Conservation (phyloP, 495 filamentous ascomycete genomes). For the Apiosordaria backusii region DNA sequence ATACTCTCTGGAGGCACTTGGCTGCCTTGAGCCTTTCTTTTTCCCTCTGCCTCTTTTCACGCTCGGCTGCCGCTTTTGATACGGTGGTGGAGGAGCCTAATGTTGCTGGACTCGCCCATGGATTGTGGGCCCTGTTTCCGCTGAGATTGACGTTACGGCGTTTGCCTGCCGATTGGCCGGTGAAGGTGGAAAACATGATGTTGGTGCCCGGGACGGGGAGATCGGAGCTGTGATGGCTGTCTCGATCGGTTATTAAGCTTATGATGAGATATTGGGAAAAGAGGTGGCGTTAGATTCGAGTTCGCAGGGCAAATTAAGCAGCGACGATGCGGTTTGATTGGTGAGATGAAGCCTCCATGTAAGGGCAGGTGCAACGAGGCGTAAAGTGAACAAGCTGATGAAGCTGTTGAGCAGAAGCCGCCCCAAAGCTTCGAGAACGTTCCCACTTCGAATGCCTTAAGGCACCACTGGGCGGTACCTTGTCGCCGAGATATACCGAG, state of each 20-base stretch:
- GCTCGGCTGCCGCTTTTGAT: conserved; percentile 80
- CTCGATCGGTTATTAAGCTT: background rate
- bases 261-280: background rate
- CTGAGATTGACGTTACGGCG: conserved; percentile 87
- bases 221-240: background rate
- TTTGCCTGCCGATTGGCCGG: conserved; percentile 75
- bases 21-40: conserved; percentile 72
- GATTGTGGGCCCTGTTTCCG: conserved; percentile 68
- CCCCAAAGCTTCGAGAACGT: conserved; percentile 10
- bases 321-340: too few relatives aligned
- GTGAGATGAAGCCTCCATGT: background rate
- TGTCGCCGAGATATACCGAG: background rate
- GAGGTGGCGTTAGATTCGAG: background rate
- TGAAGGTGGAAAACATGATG: conserved; percentile 85
- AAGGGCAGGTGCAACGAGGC: background rate
- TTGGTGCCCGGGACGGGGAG: background rate
- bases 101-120: conserved; percentile 57
- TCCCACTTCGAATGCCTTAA: conserved; percentile 1
- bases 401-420: background rate
- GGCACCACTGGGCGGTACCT: background rate
- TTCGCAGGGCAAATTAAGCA: background rate
- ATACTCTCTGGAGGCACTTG: conserved; percentile 71
- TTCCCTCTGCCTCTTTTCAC: conserved; percentile 74
- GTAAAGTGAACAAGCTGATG: background rate
- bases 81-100: conserved; percentile 71